These are phyloP conservation scores for Saprolegnia diclina DNA, from an alignment of 352 stramenopile genomes.

Conservation along the genomic window DNA sequence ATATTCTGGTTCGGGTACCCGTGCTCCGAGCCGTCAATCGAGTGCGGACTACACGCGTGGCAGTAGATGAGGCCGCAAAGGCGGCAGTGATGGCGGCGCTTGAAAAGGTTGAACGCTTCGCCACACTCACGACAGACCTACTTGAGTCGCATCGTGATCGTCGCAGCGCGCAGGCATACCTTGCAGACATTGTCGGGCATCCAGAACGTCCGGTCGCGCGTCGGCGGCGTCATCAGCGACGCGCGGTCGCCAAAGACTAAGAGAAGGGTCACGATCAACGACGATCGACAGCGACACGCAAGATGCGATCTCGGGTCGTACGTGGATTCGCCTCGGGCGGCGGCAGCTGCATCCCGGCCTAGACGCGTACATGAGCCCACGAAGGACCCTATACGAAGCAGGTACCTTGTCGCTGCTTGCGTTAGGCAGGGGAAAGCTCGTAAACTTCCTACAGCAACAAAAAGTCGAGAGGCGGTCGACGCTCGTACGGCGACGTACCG, in stretches of 20 bases:
- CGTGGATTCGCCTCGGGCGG: background rate
- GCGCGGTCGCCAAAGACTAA: conserved; percentile 4
- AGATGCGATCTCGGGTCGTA: background rate
- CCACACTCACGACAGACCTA: conserved; percentile 83
- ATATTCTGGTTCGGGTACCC: conserved; percentile 45
- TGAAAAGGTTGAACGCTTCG: conserved; percentile 72
- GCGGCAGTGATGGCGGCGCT: conserved; percentile 79
- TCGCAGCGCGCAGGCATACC: conserved; percentile 29
- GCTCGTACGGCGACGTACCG: background rate
- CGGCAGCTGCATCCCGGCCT: background rate
- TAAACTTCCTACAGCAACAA: background rate
- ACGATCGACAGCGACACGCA: background rate
- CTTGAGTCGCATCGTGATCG: background rate
- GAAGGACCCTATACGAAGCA: background rate
- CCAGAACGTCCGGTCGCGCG: conserved; percentile 35
- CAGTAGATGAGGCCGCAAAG: conserved; percentile 83
- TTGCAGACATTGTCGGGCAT: conserved; percentile 84
- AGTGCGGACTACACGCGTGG: conserved; percentile 73
- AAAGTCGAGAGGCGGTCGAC: background rate
- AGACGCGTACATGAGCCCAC: background rate
- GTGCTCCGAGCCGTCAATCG: conserved; percentile 55
- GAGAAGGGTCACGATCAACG: background rate
- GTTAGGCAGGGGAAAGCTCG: background rate
- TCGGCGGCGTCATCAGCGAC: background rate
- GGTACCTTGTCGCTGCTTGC: conserved; percentile 1